Base-by-base conservation (phyloP, 2,329 filamentous ascomycete species). In the Fusarium stilboides region DNA sequence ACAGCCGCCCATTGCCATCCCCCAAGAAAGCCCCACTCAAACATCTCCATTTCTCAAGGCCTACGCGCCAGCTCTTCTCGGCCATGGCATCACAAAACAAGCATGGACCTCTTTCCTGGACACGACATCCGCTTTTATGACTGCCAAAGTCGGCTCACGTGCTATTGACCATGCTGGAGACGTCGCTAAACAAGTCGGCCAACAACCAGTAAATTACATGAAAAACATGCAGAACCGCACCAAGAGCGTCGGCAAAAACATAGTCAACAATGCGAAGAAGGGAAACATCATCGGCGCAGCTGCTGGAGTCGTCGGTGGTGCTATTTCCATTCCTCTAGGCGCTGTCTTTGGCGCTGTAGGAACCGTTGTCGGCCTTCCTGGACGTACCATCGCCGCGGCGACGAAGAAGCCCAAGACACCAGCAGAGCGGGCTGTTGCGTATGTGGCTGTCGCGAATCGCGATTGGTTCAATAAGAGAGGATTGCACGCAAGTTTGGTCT, bases 61-160 rank as follows among this genome's bases (percentile, higher is more conserved):
- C 1, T 85, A 81, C 57, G 56, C 81, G 0, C 78, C 78, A 0
- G 51, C 74, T 5, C 78, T 85, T 0, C 78, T 84, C 0, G 64
- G 72, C 17, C 76, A 78, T 36, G 83, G 79, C 40, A 78, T 82
- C 58, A 76, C 79, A 0, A 58, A 75, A 8, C 69, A 75, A n/a
- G 75, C 77, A 0, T 82, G 79, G 79, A 49, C 55, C 10, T 77
- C 79, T 0, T 80, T 81, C 17, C 55, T 81, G 3, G 67, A 76
- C 19, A 84, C 83, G 9, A 71, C 83, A 3, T 85, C 83, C 0
- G 83, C 81, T 2, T 85, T 85, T 59, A 77, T 85, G 8, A 77
- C 79, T 0, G 83, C 83, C 50, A 83, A 78, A 20, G 81, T 85
- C 0, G 80, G 81, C 0, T 80, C 82, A 50, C 79, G 81, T 4